These are phyloP conservation scores for Diplodia scrobiculata DNA, from an alignment of 2,329 filamentous ascomycete species.

Conservation along the genomic window DNA sequence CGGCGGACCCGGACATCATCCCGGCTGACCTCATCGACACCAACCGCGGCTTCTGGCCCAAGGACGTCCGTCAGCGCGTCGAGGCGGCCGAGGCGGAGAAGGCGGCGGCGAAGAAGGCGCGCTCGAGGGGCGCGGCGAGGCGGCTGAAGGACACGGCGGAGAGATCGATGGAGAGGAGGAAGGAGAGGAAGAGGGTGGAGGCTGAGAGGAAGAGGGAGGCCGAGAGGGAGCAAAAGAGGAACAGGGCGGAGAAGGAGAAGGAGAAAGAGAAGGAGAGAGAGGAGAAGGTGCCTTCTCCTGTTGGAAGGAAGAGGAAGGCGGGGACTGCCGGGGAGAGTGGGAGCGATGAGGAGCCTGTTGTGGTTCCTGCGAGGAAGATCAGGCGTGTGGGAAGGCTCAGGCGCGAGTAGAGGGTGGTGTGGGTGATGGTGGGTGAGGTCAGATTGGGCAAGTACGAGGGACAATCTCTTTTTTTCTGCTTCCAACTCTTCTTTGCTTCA, in stretches of 20 bases:
- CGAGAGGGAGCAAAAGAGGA: background rate
- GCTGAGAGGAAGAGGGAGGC: background rate
- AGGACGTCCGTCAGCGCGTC: background rate
- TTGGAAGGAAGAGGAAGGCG: background rate
- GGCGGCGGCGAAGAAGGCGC: background rate
- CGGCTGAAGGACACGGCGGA: background rate
- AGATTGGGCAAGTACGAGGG: too few species aligned
- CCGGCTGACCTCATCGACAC: background rate
- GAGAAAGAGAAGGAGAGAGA: background rate
- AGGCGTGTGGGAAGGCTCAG: background rate
- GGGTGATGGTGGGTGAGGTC: too few species aligned
- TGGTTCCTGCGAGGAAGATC: background rate
- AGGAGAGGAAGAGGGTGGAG: background rate
- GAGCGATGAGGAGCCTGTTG: background rate
- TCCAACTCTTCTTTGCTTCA: too few species aligned
- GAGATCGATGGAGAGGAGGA: background rate
- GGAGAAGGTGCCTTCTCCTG: background rate
- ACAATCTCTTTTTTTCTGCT: too few species aligned
- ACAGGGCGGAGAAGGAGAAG: background rate
- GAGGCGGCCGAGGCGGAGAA: background rate
- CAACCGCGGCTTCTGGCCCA: slow-evolving; percentile 3
- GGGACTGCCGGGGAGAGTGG: background rate
- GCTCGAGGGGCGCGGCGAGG: background rate
- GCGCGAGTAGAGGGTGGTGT: background rate
- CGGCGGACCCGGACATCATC: background rate